phyloP scores from a whole-genome alignment of 2,329 filamentous ascomycete species.

The Claviceps sp. region DNA sequence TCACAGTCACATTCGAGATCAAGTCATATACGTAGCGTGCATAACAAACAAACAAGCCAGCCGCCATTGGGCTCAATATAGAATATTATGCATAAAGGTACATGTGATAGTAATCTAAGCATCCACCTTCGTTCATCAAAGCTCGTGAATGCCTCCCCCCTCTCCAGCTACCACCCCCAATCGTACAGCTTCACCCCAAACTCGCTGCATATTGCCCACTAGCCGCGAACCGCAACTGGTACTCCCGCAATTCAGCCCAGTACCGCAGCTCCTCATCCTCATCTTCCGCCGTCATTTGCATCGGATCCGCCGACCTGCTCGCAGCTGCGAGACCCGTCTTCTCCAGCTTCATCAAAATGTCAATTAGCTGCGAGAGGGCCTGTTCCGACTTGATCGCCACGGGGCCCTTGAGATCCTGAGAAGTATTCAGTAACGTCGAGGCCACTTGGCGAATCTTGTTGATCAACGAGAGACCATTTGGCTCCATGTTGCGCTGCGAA shows the following conservation, averaged over 20 bases:
- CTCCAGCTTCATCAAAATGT: conserved; percentile 63
- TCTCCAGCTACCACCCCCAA: too few relatives aligned
- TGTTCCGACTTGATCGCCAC: conserved; percentile 49
- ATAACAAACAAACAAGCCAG: too few relatives aligned
- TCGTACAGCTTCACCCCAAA: conserved; percentile 6
- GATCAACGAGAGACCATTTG: conserved; percentile 51
- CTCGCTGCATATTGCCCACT: conserved; percentile 39
- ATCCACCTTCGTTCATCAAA: too few relatives aligned
- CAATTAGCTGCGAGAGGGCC: conserved; percentile 58
- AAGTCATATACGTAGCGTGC: too few relatives aligned
- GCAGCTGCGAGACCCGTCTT: conserved; percentile 34
- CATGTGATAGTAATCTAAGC: too few relatives aligned
- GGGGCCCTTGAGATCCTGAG: conserved; percentile 35
- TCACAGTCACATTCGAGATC: too few relatives aligned
- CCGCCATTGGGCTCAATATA: too few relatives aligned
- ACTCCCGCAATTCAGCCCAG: conserved; percentile 70
- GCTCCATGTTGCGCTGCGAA: conserved; percentile 73
- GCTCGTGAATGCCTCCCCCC: too few relatives aligned
- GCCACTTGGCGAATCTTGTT: conserved; percentile 78
- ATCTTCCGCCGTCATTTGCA: conserved; percentile 37
- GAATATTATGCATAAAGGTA: too few relatives aligned
- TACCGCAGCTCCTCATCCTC: conserved; percentile 64
- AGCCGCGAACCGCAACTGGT: conserved; percentile 59
- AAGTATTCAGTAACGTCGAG: conserved; percentile 57
- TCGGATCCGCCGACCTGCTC: conserved; percentile 17